These are phyloP conservation scores for Triticum turgidum DNA, from an alignment of 176 grass and related monocot species.

Conservation along the genomic window DNA sequence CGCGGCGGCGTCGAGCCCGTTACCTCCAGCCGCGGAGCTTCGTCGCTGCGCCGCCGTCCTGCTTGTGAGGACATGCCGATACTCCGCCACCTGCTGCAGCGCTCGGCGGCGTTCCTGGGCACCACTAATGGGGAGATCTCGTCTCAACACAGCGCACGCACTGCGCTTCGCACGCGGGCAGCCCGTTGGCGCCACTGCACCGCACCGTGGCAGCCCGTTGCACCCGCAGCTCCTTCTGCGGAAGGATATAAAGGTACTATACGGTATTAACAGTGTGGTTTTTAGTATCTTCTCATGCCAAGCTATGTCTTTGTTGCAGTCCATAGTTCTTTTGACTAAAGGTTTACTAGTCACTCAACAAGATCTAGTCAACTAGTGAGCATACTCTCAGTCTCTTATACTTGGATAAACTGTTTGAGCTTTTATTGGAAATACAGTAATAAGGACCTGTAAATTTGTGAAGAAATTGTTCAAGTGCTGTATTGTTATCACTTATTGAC, in stretches of 20 bases:
- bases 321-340: background rate
- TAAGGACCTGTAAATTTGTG: background rate
- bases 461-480: background rate
- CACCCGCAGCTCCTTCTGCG: conserved; percentile 63
- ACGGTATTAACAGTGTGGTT: background rate
- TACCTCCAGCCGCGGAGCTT: too few relatives aligned
- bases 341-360: background rate
- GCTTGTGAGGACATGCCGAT: too few relatives aligned
- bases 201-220: too few relatives aligned
- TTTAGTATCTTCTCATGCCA: background rate
- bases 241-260: conserved; percentile 81
- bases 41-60: too few relatives aligned
- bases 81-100: too few relatives aligned
- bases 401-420: background rate
- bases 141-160: too few relatives aligned
- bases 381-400: background rate
- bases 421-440: background rate
- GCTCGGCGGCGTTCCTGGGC: too few relatives aligned
- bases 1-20: too few relatives aligned
- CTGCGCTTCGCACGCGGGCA: too few relatives aligned
- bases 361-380: background rate
- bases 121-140: too few relatives aligned
- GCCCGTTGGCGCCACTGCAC: too few relatives aligned
- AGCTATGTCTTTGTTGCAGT: background rate
- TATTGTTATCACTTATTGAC: background rate